These are phyloP conservation scores for Leccinum disarticulatum DNA, from an alignment of 768 basidiomycete species.

Conservation along the genomic window DNA sequence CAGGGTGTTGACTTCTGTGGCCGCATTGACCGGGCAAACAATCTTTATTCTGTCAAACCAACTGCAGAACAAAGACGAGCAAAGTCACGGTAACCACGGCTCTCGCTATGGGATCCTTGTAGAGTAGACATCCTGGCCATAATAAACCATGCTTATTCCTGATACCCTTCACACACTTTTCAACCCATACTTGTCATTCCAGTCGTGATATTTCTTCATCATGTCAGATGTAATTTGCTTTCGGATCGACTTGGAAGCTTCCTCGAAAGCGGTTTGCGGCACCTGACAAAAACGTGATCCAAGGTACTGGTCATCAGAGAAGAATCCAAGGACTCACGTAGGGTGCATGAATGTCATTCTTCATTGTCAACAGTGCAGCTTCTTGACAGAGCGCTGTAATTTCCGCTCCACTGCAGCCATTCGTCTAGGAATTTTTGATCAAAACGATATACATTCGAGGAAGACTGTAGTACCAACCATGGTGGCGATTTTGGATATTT, in stretches of 20 bases:
- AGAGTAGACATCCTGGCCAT: background rate
- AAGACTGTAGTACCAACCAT: constrained; percentile 46
- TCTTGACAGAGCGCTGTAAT: constrained; percentile 92
- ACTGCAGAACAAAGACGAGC: background rate
- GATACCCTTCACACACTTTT: constrained; percentile 10
- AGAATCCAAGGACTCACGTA: constrained; percentile 49
- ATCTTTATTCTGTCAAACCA: background rate
- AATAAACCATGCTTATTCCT: background rate
- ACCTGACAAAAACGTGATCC: constrained; percentile 50
- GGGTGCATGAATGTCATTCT: constrained; percentile 73
- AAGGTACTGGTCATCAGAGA: background rate
- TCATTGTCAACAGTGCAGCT: constrained; percentile 92
- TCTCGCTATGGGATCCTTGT: background rate
- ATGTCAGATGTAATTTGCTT: constrained; percentile 84
- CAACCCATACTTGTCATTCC: constrained; percentile 48
- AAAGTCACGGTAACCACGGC: background rate
- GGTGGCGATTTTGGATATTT: constrained; percentile 64
- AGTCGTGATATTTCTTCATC: constrained; percentile 66
- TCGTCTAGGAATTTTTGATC: constrained; percentile 54
- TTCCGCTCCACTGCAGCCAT: constrained; percentile 96
- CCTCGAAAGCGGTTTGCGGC: constrained; percentile 65
- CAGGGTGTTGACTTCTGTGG: background rate
- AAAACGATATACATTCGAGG: background rate
- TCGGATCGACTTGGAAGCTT: constrained; percentile 70
- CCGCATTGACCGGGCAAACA: background rate